Conservation (phyloP, 805 yeast genomes). For the Yamadazyma olivae region DNA sequence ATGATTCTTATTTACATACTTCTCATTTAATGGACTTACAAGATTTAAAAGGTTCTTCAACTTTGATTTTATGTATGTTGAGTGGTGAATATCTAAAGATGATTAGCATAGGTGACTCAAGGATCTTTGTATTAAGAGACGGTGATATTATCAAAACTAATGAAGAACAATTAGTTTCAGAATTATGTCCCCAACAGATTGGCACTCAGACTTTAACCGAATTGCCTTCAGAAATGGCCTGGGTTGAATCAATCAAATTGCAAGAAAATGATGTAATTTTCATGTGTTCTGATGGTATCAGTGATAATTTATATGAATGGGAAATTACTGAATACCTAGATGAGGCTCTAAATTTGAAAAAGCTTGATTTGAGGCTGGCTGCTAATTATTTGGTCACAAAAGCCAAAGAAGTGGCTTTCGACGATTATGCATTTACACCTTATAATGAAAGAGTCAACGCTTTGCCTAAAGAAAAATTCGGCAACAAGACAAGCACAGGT, state of each 20-base stretch:
- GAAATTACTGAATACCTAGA: conserved; percentile 42
- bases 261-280: conserved; percentile 42
- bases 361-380: conserved; percentile 33
- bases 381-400: conserved; percentile 39
- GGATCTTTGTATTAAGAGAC: conserved; percentile 45
- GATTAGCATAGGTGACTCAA: conserved; percentile 53
- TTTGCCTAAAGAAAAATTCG: conserved; percentile 29
- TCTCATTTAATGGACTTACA: conserved; percentile 50
- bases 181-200: conserved; percentile 51
- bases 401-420: conserved; percentile 50
- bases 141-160: conserved; percentile 42
- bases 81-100: conserved; percentile 45
- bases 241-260: conserved; percentile 40
- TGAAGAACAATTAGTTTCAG: conserved; percentile 44
- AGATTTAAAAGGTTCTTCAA: conserved; percentile 46
- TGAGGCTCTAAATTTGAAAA: conserved; percentile 23
- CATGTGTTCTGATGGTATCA: conserved; percentile 52
- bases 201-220: conserved; percentile 46
- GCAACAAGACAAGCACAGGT: conserved; percentile 38
- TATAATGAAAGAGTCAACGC: conserved; percentile 50
- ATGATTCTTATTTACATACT: conserved; percentile 46
- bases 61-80: conserved; percentile 46
- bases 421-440: conserved; percentile 51
- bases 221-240: conserved; percentile 47
- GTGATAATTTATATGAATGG: conserved; percentile 49